phyloP scores from a whole-genome alignment of 495 filamentous ascomycete species.

The Aspergillus campestris region DNA sequence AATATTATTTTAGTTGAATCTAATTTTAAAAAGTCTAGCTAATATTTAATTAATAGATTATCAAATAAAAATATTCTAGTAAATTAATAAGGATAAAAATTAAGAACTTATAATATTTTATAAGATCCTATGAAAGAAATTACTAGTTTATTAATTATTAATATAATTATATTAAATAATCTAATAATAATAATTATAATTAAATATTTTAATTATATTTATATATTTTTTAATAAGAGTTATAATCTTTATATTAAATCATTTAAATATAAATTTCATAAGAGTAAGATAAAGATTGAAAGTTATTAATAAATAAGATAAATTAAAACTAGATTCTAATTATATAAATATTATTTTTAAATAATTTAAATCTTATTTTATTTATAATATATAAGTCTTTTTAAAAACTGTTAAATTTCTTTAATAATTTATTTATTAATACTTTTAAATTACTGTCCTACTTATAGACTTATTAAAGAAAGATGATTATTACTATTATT shows the following conservation, averaged over 20 bases:
- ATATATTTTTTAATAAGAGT: background rate
- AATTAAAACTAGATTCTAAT: background rate
- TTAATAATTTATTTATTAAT: background rate
- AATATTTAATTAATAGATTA: background rate
- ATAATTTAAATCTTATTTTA: background rate
- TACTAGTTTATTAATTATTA: background rate
- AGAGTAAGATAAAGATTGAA: background rate
- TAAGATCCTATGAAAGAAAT: background rate
- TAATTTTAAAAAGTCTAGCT: background rate
- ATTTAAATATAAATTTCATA: slow-evolving; percentile 3
- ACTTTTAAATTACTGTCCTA: background rate
- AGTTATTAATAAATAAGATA: background rate
- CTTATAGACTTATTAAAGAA: too few species aligned
- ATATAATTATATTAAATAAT: background rate
- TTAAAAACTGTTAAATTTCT: background rate
- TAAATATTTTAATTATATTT: background rate
- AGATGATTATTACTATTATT: too few species aligned
- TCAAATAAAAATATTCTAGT: too few species aligned
- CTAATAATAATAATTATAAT: background rate
- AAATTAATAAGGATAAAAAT: background rate
- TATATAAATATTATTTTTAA: slow-evolving; percentile 2
- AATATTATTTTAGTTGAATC: background rate
- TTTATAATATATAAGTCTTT: background rate
- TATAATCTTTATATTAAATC: slow-evolving; percentile 2
- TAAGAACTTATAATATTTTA: background rate